phyloP scores from a whole-genome alignment of 169 alveolate genomes.

The Toxoplasma gondii region DNA sequence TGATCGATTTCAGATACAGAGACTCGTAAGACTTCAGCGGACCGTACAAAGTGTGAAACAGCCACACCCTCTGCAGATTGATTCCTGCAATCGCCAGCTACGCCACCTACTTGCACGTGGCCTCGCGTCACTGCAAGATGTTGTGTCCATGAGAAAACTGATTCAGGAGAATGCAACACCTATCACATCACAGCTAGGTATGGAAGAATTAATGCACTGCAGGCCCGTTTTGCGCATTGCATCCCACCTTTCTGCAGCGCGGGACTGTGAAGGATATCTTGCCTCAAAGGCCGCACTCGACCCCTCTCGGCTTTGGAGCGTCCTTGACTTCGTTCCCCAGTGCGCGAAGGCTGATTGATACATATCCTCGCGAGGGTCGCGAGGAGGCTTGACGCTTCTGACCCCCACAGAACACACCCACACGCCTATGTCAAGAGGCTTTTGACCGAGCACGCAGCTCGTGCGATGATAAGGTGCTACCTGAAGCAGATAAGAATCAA shows the following conservation, averaged over 20 bases:
- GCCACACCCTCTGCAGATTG: conserved; percentile 44
- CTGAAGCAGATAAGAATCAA: background rate
- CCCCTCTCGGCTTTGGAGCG: conserved; percentile 67
- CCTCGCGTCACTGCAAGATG: conserved; percentile 56
- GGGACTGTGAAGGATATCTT: conserved; percentile 68
- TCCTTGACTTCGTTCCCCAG: conserved; percentile 34
- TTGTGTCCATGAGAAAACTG: conserved; percentile 62
- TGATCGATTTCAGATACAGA: conserved; percentile 60
- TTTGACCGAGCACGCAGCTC: background rate
- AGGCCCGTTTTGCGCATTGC: background rate
- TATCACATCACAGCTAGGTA: conserved; percentile 59
- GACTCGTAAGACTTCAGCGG: conserved; percentile 27
- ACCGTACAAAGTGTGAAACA: background rate
- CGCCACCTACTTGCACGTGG: conserved; percentile 68
- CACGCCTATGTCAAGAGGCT: background rate
- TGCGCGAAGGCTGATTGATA: conserved; percentile 1
- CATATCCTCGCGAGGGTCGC: background rate
- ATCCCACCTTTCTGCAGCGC: conserved; percentile 33
- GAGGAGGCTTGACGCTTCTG: background rate
- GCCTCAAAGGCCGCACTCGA: conserved; percentile 67
- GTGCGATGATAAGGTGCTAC: background rate
- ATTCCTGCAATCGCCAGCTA: conserved; percentile 65
- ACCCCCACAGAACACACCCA: background rate
- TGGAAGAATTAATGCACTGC: background rate
- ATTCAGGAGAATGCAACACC: conserved; percentile 54